Conservation (phyloP, 352 stramenopile species). For the Pythium phragmitis region DNA sequence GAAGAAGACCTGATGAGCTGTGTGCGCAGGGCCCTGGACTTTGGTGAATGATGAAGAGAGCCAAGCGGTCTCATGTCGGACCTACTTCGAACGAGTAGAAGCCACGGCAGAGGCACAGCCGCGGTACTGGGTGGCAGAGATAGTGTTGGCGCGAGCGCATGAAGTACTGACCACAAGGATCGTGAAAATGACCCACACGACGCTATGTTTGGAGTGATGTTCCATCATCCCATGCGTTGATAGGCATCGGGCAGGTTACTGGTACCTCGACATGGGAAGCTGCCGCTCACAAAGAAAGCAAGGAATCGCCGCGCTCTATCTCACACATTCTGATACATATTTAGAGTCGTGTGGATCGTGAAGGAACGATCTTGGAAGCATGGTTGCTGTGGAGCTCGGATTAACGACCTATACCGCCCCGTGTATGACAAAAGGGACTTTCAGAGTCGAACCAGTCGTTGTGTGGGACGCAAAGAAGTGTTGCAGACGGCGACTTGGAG, state of each 20-base stretch:
- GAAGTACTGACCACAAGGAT: conserved; percentile 5
- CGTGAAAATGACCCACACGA: neutral
- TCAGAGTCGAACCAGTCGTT: too few species aligned
- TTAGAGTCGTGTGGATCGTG: neutral
- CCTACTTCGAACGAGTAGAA: neutral
- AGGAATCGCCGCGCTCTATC: neutral
- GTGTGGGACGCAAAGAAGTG: too few species aligned
- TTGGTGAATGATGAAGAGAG: conserved; percentile 2
- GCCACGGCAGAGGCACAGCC: neutral
- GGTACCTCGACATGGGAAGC: neutral
- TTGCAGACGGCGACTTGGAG: too few species aligned
- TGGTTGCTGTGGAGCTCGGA: neutral
- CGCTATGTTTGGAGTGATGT: neutral
- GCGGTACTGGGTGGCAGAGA: neutral
- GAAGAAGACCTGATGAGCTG: neutral
- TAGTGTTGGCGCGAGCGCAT: neutral
- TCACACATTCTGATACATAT: neutral
- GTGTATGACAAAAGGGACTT: too few species aligned
- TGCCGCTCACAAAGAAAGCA: neutral
- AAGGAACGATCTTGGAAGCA: neutral
- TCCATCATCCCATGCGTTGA: neutral
- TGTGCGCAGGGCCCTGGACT: neutral
- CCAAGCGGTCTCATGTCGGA: neutral
- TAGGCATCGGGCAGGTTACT: neutral
- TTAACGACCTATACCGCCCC: too few species aligned